Evolutionary conservation across 371 early-diverging fungal genomes (phyloP), one percentile per base, ranked within the genome.

Genomic region (Rhizopus stolonifer): DNA sequence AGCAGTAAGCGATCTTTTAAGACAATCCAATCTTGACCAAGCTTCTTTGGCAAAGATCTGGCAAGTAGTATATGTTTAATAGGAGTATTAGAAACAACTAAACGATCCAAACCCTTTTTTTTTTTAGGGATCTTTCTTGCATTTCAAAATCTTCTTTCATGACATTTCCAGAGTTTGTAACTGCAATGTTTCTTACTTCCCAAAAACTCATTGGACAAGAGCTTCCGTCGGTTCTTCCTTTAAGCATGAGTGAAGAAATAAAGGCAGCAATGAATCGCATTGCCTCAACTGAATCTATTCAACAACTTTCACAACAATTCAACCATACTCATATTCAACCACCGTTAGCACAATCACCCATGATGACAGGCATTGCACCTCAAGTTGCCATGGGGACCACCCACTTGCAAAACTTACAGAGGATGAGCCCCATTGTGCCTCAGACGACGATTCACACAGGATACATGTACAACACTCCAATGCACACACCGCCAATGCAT

Each of bases 141-240:
- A 64, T 74, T n/a, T 64, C 70, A 15, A 61, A 58, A 29, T 42
- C 70, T 21, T 68, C 79, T 13, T 61, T 61, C 34, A 60, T 81
- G 34, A 73, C 79, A 14, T 81, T 81, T 45, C 77, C 81, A 4
- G 81, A 81, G 50, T 81, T 81, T 64, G 79, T 77, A n/a, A 63
- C 77, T 17, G 75, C 79, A 31, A 81, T 81, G 81, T 81, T 67
- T 53, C 57, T 81, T 54, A 77, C 77, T 6, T 71, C 76, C 2
- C 50, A 58, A 18, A 77, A 77, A 46, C 36, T 81, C 43, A 65
- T 60, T 13, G 79, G 79, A 33, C 70, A 75, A 25, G 54, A 62
- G 2, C 79, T 95, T 7, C 81, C 81, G n/a, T 38, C 42, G 18
- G 26, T 62, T 10, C 59, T 79, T 34, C 76, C 79, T 17, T 54